Evolutionary conservation across 139 green algal genomes (phyloP), one percentile per base, ranked within the genome.

Genomic region (Bryopsis sp.): DNA sequence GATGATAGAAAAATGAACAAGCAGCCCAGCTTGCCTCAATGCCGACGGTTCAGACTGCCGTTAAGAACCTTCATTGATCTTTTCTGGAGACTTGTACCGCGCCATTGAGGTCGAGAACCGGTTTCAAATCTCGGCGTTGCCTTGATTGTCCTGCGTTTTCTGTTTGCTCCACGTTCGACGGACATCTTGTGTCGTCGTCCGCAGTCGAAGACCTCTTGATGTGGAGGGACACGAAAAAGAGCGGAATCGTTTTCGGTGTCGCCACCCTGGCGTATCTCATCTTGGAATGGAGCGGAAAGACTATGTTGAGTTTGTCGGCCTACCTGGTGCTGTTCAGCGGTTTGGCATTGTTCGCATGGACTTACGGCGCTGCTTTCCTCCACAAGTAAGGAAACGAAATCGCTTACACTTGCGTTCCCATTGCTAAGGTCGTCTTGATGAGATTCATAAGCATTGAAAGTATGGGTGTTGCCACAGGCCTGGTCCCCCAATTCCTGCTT

Each of bases 131-230:
- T n/a, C n/a, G n/a, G n/a, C n/a, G n/a, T n/a, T n/a, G n/a, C n/a
- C n/a, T n/a, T n/a, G n/a, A n/a, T n/a, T n/a, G n/a, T n/a, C n/a
- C n/a, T n/a, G n/a, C n/a, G n/a, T n/a, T n/a, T n/a, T n/a, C n/a
- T n/a, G n/a, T n/a, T n/a, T n/a, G n/a, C n/a, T n/a, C n/a, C n/a
- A n/a, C n/a, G n/a, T n/a, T n/a, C n/a, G n/a, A n/a, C n/a, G n/a
- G n/a, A n/a, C n/a, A n/a, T n/a, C n/a, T n/a, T n/a, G n/a, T n/a
- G n/a, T n/a, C n/a, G n/a, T n/a, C n/a, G 48, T 61, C 24, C 59
- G 33, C 64, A 82, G 81, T 86, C 39, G 78, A 86, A 47, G 78
- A 84, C 33, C 48, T 88, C 2, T 62, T 88, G 32, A 57, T 88
- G 31, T 88, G 82, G 82, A 58, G 72, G 24, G 76, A 88, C 54